Conservation (phyloP, 1,139 yeast species). For the Schwanniomyces etchellsii region DNA sequence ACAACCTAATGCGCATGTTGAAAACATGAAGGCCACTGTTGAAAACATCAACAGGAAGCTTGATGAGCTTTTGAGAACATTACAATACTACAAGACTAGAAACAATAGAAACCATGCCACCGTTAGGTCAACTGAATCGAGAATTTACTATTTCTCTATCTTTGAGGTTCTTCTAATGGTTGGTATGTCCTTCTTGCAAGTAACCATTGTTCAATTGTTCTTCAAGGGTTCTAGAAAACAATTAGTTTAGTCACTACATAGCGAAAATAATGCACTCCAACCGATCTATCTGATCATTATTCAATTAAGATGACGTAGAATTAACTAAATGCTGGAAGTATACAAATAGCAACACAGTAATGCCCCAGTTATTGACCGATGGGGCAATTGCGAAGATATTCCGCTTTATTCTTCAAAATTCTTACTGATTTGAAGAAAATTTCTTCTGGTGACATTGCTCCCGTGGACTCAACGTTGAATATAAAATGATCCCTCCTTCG, state of each 20-base stretch:
- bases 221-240: conserved; percentile 83
- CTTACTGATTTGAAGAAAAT: conserved; percentile 87
- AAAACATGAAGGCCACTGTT: conserved; percentile 55
- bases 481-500: conserved; percentile 89
- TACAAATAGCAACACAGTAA: not conserved
- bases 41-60: conserved; percentile 64
- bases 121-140: conserved; percentile 79
- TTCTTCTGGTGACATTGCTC: conserved; percentile 96
- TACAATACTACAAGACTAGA: conserved; percentile 87
- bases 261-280: not conserved
- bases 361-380: conserved; percentile 46
- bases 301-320: not conserved
- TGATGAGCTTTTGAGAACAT: conserved; percentile 55
- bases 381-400: conserved; percentile 73
- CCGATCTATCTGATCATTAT: not conserved
- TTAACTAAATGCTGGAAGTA: not conserved
- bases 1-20: conserved; percentile 53
- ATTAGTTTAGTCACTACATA: conserved; percentile 46
- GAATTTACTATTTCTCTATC: conserved; percentile 80
- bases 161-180: conserved; percentile 79
- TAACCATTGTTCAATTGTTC: conserved; percentile 76
- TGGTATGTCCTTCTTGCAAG: conserved; percentile 82
- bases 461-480: conserved; percentile 89
- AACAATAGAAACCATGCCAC: conserved; percentile 89
- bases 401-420: conserved; percentile 80